phyloP scores from a whole-genome alignment of 1,284 basidiomycete genomes.

The Heimioporus retisporus region DNA sequence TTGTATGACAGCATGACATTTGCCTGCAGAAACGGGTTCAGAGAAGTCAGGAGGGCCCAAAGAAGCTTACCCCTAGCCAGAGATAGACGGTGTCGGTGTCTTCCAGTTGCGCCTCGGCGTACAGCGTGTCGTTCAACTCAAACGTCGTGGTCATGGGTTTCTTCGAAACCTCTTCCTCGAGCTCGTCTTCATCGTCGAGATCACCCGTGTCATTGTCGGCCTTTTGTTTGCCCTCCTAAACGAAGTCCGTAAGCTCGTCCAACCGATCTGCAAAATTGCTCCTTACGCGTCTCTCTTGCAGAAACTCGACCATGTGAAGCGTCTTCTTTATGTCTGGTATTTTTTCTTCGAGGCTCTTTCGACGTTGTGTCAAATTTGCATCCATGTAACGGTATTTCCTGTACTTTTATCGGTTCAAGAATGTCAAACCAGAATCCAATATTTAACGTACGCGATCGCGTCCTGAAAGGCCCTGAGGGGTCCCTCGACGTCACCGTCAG shows the following conservation, averaged over 20 bases:
- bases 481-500: slow-evolving; percentile 83
- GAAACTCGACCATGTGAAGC: slow-evolving; percentile 88
- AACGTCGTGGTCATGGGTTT: slow-evolving; percentile 89
- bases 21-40: slow-evolving; percentile 64
- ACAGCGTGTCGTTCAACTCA: slow-evolving; percentile 97
- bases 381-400: slow-evolving; percentile 99
- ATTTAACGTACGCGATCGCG: slow-evolving; percentile 82
- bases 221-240: slow-evolving; percentile 70
- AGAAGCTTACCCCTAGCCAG: slow-evolving; percentile 92
- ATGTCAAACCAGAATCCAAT: slow-evolving; percentile 26
- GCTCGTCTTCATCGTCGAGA: slow-evolving; percentile 61
- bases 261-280: neutral
- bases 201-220: slow-evolving; percentile 55
- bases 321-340: slow-evolving; percentile 98
- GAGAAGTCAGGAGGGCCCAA: neutral
- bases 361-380: slow-evolving; percentile 83
- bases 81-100: slow-evolving; percentile 92
- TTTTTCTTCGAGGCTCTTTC: slow-evolving; percentile 89
- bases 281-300: slow-evolving; percentile 79
- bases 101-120: slow-evolving; percentile 90
- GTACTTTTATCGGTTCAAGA: slow-evolving; percentile 44
- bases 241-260: neutral
- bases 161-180: slow-evolving; percentile 42
- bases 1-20: slow-evolving; percentile 99
- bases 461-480: slow-evolving; percentile 91